Evolutionary conservation across 371 early-diverging fungal genomes (phyloP), one percentile per base, ranked within the genome.

Genomic region (Saksenaea vasiformis): DNA sequence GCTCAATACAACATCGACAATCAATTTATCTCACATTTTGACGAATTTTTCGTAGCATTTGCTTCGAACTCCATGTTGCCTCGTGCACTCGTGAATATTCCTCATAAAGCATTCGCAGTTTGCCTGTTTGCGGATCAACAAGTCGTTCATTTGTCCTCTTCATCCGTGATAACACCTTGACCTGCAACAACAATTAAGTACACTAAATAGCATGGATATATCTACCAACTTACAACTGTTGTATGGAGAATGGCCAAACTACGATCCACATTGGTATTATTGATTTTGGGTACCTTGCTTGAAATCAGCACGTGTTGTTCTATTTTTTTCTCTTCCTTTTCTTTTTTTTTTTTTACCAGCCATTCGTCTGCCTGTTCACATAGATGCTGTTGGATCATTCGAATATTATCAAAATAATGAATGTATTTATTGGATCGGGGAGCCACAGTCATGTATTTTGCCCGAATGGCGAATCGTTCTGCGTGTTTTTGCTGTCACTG

Each of bases 361-460:
- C 64, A 72, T 53, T 61, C 39, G 47, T 76, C 76, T 0, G 78
- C 77, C 19, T 64, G 44, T 56, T 62, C 37, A 36, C 76, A 76
- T 26, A 78, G 65, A 57, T 78, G 70, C 5, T 62, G 41, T 41
- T 78, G 78, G 35, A 78, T 78, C 17, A 70, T 39, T 8, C 78
- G 69, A 28, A 78, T 78, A 22, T 78, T 78, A 24, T 76, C 67
- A 61, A 78, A 78, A 43, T 74, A 73, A 22, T 64, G 57, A 3
- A 78, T 69, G 47, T 78, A 78, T 61, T 76, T 78, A 64, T 78
- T 78, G 7, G 63, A 35, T 27, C 70, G 54, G 0, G 78, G 78
- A 22, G 73, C 77, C 8, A 78, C 65, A 10, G 78, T 78, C 78
- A 78, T 78, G 55, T 78, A 77, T 54, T 78, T 78, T 34, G 77